Evolutionary conservation across 2,329 filamentous ascomycete species (phyloP), one percentile per base, ranked within the genome.

Genomic region (Penicillium thymicola): DNA sequence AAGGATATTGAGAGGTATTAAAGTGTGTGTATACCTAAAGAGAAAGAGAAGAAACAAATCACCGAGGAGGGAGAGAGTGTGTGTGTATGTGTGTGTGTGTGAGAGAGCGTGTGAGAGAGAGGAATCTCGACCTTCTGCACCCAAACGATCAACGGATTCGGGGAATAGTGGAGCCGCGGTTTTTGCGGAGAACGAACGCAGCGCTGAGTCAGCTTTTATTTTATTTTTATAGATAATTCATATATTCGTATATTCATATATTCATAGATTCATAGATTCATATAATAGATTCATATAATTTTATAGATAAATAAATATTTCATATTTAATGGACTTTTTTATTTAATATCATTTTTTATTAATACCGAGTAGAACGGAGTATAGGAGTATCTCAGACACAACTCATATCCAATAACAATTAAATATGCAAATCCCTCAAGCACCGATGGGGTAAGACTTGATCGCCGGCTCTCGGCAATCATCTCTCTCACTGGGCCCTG

Each of bases 151-250:
- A 63, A 66, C 64, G 64, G 64, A 65, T 66, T 66, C 64, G 64
- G 64, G 64, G 63, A 66, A 66, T 63, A 64, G 64, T 66, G 64
- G 64, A 65, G 63, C 64, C 64, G 63, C 54, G 54, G 59, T 60
- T 62, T 65, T 63, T 66, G 63, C 61, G 63, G 64, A 65, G 63
- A 62, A 64, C 61, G 61, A 64, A 64, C 58, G 61, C 63, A 58
- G 62, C 44, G 46, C 52, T 55, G 42, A 55, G 34, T 50, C 51
- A 54, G 13, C 21, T 11, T 48, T 23, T 30, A 23, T 41, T 23
- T 41, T 23, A 23, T 23, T 27, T n/a, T n/a, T 30, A 30, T 30
- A 11, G 28, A 30, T 30, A 28, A 28, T 27, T 27, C 27, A 28
- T 28, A 2, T 28, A 28, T 21, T 21, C 21, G 3, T 21, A 21